Base-by-base conservation (phyloP, 2,329 filamentous ascomycete genomes). In the Cercospora zeae-maydis region DNA sequence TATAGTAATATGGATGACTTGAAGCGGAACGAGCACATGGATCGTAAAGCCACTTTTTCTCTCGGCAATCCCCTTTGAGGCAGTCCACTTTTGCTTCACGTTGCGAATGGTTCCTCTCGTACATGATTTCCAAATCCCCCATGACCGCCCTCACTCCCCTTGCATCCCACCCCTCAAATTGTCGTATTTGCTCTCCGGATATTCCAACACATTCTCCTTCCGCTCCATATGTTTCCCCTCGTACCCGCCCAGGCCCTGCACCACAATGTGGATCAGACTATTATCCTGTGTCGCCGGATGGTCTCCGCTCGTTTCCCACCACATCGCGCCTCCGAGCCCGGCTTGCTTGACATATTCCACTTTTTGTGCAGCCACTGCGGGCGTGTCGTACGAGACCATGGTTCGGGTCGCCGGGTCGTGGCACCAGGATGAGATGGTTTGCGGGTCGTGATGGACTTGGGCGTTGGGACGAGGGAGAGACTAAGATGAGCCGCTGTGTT, bases 301-400 rank as follows among this genome's bases (percentile, higher is more conserved):
- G 75, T 97, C 93, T 0, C 85, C 88, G 71, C 89, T 93, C 70
- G 86, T 91, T 79, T 97, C 93, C 91, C 91, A 96, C 92, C 92
- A 98, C 93, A 98, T 97, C n/a, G 84, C 91, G 16, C 93, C 93
- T 1, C 92, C 93, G 0, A 97, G 82, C 0, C 85, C 81, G 49
- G 83, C 79, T 19, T 84, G 75, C 72, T 81, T 84, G 72, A 97
- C 85, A 74, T 87, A 96, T 10, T 84, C 78, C 1, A 87, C 86
- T 80, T 97, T 98, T 67, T 78, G 74, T 67, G 80, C 80, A 3
- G 87, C 88, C 75, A 92, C 85, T 2, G 80, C 78, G 0, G 86
- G 83, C 1, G 86, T 93, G 67, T 87, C 85, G 70, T 96, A 98
- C 47, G 84, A 89, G 58, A 98, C 84, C 80, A 98, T 84, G 61